These are phyloP conservation scores for Plenodomus tracheiphilus DNA, from an alignment of 2,329 filamentous ascomycete species.

Conservation along the genomic window DNA sequence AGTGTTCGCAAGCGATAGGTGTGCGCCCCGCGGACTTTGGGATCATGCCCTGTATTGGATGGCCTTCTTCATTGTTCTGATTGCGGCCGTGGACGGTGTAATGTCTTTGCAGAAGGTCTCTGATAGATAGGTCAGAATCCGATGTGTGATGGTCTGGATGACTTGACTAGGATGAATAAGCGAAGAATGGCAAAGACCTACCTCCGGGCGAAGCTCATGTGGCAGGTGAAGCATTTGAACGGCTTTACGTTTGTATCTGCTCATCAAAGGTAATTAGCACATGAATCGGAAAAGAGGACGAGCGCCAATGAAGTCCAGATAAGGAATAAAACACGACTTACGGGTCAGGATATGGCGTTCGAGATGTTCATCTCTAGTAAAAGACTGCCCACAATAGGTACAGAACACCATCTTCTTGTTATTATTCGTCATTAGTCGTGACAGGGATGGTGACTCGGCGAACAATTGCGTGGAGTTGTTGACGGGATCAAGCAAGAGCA, in stretches of 20 bases:
- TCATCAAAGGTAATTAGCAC: conserved; percentile 2
- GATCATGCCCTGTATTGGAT: conserved; percentile 54
- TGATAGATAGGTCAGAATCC: conserved; percentile 28
- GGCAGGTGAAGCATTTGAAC: conserved; percentile 59
- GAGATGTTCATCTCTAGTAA: conserved; percentile 57
- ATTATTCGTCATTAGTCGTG: not conserved
- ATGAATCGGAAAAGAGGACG: too few relatives aligned
- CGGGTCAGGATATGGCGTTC: conserved; percentile 57
- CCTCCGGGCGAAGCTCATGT: conserved; percentile 59
- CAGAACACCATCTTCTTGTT: conserved; percentile 54
- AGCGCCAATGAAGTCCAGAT: too few relatives aligned
- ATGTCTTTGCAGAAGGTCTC: conserved; percentile 56
- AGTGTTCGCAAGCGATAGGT: conserved; percentile 58
- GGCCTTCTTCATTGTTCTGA: conserved; percentile 53
- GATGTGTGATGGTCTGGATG: not conserved
- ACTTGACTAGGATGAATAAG: not conserved
- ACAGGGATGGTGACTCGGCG: too few relatives aligned
- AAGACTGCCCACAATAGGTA: conserved; percentile 58
- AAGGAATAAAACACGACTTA: conserved; percentile 40
- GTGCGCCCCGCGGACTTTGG: conserved; percentile 57
- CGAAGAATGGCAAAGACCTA: conserved; percentile 31
- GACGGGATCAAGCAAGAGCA: not conserved
- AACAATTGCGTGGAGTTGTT: not conserved
- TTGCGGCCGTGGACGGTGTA: conserved; percentile 57
- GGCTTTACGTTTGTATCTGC: conserved; percentile 59